Evolutionary conservation across 192 early-diverging fungal genomes (phyloP), one percentile per base, ranked within the genome.

Genomic region (Spinellus fusiger): DNA sequence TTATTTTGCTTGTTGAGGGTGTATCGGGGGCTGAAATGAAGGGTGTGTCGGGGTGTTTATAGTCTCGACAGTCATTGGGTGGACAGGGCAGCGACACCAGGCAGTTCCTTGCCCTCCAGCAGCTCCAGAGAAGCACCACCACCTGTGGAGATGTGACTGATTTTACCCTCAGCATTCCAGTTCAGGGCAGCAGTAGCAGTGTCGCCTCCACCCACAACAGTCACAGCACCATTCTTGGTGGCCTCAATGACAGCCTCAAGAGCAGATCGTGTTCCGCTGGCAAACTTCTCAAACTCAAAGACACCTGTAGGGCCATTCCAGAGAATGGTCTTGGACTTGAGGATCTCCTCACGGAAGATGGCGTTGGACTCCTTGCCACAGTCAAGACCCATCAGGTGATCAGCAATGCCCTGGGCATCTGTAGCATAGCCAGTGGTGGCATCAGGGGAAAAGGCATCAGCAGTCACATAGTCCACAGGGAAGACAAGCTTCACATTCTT

Each of bases 291-390:
- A 73, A 90, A 96, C 81, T 98, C 96, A 76, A 98, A 98, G 33
- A 98, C 96, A 67, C 96, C 96, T 67, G 91, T 85, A 47, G 94
- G 95, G 32, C 95, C 95, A 78, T 98, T 98, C 96, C 96, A 98
- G 58, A 98, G 83, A 49, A 98, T 92, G 37, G 94, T 98, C 84
- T 95, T 95, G 67, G 93, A 77, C 15, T 68, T 59, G 59, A 74
- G 55, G 46, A 97, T 89, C 28, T 78, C 84, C 31, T 82, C 65
- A 32, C 68, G 52, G 73, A 92, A 96, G 62, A 76, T 65, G 64
- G 80, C 76, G 72, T 88, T 87, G 29, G 93, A 89, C 70, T 91
- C 80, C 26, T 83, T 71, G 32, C 96, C 96, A 65, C 86, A 84
- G 72, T 98, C 96, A 51, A 98, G 81, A 62, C 96, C 96, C 84